A percentile compares a stretch with the other conserved stretches of the same genome.
Conservation (phyloP, 2,329 filamentous ascomycete genomes). For the Botrytis sinoallii region DNA sequence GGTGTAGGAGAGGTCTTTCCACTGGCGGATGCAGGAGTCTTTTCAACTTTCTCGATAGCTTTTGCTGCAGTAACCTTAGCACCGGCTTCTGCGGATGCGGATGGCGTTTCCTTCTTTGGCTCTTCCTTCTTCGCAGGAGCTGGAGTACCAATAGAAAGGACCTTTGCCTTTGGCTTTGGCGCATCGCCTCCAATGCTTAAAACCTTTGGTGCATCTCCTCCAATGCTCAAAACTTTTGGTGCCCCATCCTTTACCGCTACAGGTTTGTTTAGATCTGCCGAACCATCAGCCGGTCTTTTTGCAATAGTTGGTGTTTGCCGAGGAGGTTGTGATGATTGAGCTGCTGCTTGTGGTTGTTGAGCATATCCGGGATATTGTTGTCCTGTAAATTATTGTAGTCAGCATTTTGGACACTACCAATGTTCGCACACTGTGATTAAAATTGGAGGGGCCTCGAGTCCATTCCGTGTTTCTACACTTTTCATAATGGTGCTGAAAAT, state of each 20-base stretch:
- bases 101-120: constrained; percentile 48
- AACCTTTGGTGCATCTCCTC: constrained; percentile 61
- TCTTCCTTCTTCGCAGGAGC: constrained; percentile 46
- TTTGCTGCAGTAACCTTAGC: constrained; percentile 84
- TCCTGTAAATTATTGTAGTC: constrained; percentile 25
- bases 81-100: constrained; percentile 54
- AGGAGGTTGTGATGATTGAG: constrained; percentile 41
- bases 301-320: constrained; percentile 58
- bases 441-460: not conserved
- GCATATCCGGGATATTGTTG: constrained; percentile 55
- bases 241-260: constrained; percentile 53
- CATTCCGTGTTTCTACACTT: not conserved
- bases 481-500: not conserved
- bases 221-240: constrained; percentile 63
- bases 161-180: constrained; percentile 58
- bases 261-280: constrained; percentile 49
- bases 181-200: constrained; percentile 60
- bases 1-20: constrained; percentile 79
- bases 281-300: constrained; percentile 55
- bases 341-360: constrained; percentile 47
- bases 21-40: constrained; percentile 56
- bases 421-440: not conserved
- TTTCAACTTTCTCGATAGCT: constrained; percentile 90
- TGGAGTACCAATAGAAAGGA: constrained; percentile 68
- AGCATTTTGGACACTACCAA: not conserved